Evolutionary conservation across 805 yeast species (phyloP).

Genomic region (Metschnikowia sp.): DNA sequence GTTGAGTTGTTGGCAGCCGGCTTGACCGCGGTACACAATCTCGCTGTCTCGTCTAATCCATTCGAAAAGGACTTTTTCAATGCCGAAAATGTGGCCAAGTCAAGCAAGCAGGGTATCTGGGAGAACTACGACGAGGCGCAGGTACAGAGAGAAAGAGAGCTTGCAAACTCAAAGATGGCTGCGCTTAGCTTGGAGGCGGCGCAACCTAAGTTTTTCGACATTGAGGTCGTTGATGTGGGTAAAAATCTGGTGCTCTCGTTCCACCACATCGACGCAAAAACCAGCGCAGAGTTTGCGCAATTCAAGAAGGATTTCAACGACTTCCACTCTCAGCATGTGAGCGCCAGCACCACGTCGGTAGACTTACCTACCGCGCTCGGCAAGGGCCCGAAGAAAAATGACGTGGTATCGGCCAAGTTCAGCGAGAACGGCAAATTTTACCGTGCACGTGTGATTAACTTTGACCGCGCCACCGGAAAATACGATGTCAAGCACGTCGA

Average conservation of each 20-base stretch:
- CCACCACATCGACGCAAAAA: conserved; percentile 41
- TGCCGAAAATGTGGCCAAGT: conserved; percentile 63
- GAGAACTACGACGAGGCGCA: conserved; percentile 45
- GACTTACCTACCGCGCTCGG: conserved; percentile 39
- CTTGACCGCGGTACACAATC: conserved; percentile 59
- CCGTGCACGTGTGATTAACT: conserved; percentile 52
- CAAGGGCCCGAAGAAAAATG: conserved; percentile 51
- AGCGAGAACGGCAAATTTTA: conserved; percentile 52
- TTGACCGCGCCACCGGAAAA: conserved; percentile 41
- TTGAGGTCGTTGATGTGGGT: conserved; percentile 50
- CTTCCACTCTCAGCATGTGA: conserved; percentile 37
- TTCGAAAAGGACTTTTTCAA: conserved; percentile 50
- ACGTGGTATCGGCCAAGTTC: conserved; percentile 52
- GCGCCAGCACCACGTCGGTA: conserved; percentile 34
- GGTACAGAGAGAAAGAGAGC: conserved; percentile 26
- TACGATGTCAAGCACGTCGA: conserved; percentile 59
- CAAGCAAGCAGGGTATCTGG: conserved; percentile 64
- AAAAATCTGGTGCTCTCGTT: conserved; percentile 42
- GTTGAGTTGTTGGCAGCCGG: conserved; percentile 58
- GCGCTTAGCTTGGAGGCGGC: conserved; percentile 22
- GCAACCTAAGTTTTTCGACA: conserved; percentile 48
- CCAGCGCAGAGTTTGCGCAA: conserved; percentile 32
- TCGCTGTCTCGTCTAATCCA: conserved; percentile 58
- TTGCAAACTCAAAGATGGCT: conserved; percentile 18
- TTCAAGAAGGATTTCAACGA: conserved; percentile 49